phyloP scores from a whole-genome alignment of 805 yeast species.

The Maudiozyma turicensis region DNA sequence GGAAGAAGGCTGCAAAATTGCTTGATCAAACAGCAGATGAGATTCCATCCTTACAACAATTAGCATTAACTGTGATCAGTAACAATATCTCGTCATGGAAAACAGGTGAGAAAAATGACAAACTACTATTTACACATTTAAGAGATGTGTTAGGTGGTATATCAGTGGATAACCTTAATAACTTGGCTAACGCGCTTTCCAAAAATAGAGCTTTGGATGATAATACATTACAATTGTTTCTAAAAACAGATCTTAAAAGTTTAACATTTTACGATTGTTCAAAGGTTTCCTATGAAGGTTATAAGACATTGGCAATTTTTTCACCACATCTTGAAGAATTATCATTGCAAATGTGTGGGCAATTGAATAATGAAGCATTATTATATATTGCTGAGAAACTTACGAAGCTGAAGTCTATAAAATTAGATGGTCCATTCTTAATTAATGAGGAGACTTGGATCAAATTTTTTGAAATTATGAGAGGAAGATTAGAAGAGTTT shows the following conservation, averaged over 20 bases:
- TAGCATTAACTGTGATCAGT: constrained; percentile 66
- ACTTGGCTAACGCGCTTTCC: constrained; percentile 66
- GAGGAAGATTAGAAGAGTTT: constrained; percentile 45
- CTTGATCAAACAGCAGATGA: constrained; percentile 57
- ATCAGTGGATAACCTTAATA: constrained; percentile 60
- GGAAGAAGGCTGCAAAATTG: constrained; percentile 74
- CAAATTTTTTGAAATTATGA: constrained; percentile 52
- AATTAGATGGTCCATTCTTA: constrained; percentile 85
- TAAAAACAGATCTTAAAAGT: constrained; percentile 45
- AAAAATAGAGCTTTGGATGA: constrained; percentile 74
- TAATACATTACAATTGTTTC: constrained; percentile 61
- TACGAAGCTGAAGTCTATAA: constrained; percentile 40
- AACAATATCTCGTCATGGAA: constrained; percentile 21
- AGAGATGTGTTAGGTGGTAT: constrained; percentile 77
- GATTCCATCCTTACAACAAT: constrained; percentile 68
- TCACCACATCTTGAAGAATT: constrained; percentile 65
- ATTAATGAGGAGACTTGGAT: constrained; percentile 73
- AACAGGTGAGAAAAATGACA: constrained; percentile 9
- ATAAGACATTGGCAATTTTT: constrained; percentile 60
- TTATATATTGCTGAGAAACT: constrained; percentile 53
- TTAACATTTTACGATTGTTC: constrained; percentile 93
- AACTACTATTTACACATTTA: constrained; percentile 14
- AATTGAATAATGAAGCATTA: constrained; percentile 68
- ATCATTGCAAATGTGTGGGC: constrained; percentile 87
- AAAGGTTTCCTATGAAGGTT: constrained; percentile 53